These are phyloP conservation scores for Xylariaceae sp. DNA, from an alignment of 2,329 filamentous ascomycete genomes.

Conservation along the genomic window DNA sequence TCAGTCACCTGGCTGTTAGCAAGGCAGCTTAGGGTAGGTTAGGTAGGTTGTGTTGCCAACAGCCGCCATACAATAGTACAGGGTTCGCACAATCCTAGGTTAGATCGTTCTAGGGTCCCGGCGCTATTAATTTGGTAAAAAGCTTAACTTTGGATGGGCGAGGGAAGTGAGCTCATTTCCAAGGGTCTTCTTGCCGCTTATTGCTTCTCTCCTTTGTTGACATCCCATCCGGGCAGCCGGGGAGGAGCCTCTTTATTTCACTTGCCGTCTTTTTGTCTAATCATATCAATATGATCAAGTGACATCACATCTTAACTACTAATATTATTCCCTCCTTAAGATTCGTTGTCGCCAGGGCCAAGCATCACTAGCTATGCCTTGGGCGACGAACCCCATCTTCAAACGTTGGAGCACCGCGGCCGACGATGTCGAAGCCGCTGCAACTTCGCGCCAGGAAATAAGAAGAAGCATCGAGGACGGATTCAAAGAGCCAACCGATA, in stretches of 20 bases:
- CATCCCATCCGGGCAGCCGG: too few species aligned
- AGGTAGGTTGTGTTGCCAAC: too few species aligned
- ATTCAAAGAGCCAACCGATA: conserved; percentile 40
- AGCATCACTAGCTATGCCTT: conserved; percentile 28
- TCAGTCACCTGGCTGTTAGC: neutral
- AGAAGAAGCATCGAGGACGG: conserved; percentile 6
- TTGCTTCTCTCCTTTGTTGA: neutral
- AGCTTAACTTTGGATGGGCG: neutral
- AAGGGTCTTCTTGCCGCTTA: neutral
- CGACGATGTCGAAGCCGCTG: conserved; percentile 1
- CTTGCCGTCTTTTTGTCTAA: neutral
- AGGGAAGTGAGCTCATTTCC: neutral
- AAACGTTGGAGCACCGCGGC: conserved; percentile 4
- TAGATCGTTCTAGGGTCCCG: neutral
- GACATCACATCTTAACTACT: neutral
- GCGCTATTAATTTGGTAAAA: neutral
- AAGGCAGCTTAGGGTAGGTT: neutral
- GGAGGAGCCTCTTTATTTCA: neutral
- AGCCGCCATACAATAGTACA: too few species aligned
- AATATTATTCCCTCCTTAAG: neutral
- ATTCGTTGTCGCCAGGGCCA: neutral
- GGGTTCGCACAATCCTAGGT: neutral
- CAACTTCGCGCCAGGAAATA: conserved; percentile 8
- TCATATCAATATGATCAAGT: neutral
- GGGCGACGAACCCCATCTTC: conserved; percentile 32